phyloP scores from a whole-genome alignment of 495 filamentous ascomycete genomes.

The Podospora sp. region DNA sequence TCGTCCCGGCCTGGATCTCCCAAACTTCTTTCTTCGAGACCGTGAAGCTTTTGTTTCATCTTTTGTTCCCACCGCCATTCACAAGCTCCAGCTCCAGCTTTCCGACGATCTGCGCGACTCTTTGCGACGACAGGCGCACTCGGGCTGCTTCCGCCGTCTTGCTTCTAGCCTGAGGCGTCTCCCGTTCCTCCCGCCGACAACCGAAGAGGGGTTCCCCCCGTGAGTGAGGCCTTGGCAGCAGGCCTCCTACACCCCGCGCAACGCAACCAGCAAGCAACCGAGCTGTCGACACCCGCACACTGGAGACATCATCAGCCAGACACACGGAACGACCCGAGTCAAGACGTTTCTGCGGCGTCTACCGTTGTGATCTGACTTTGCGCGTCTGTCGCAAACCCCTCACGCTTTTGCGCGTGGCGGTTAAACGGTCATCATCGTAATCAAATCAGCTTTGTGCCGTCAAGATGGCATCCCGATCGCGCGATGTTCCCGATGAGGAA shows the following conservation, averaged over 20 bases:
- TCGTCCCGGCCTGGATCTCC: slow-evolving; percentile 25
- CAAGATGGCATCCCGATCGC: slow-evolving; percentile 48
- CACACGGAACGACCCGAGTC: background rate
- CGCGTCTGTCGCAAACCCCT: slow-evolving; percentile 2
- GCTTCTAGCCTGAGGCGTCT: background rate
- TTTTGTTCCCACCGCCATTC: slow-evolving; percentile 8
- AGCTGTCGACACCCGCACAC: background rate
- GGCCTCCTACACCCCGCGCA: slow-evolving; percentile 10
- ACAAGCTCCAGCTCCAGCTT: slow-evolving; percentile 14
- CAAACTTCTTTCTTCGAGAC: slow-evolving; percentile 14
- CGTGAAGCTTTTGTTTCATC: slow-evolving; percentile 21
- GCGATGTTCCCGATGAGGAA: slow-evolving; percentile 68
- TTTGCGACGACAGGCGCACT: background rate
- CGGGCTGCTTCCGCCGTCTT: slow-evolving; percentile 9
- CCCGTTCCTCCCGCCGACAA: background rate
- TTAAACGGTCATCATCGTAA: background rate
- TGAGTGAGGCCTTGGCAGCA: slow-evolving; percentile 20
- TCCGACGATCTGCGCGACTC: slow-evolving; percentile 8
- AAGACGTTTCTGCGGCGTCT: background rate
- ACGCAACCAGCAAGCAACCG: background rate
- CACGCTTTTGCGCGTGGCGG: background rate
- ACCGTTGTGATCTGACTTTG: background rate
- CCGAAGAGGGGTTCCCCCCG: slow-evolving; percentile 18
- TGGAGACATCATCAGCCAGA: background rate
- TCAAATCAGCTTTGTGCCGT: background rate